Conservation (phyloP, 2,329 filamentous ascomycete species). For the Alternaria novae-zelandiae region DNA sequence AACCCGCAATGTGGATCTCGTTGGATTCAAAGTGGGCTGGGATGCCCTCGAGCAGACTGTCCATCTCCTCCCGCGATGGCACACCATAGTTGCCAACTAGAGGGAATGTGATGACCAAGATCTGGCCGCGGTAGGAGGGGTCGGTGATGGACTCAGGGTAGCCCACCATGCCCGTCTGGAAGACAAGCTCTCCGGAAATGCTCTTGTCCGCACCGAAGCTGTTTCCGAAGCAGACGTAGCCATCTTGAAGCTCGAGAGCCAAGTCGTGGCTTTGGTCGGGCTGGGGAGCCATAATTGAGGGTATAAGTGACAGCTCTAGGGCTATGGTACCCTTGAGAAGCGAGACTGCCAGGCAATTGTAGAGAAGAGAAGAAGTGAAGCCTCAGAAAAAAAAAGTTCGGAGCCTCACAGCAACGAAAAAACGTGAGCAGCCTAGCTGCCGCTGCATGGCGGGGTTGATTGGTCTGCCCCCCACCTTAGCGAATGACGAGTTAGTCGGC, state of each 20-base stretch:
- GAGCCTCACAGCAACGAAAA: conserved; percentile 8
- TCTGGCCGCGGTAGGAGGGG: conserved; percentile 88
- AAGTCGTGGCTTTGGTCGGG: conserved; percentile 63
- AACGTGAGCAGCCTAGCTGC: conserved; percentile 12
- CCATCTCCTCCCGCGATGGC: conserved; percentile 82
- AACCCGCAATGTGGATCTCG: conserved; percentile 90
- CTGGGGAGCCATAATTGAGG: conserved; percentile 39
- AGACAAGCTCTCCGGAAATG: conserved; percentile 95
- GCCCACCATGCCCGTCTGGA: conserved; percentile 99
- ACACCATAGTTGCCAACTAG: conserved; percentile 98
- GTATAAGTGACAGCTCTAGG: conserved; percentile 42
- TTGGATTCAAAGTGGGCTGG: conserved; percentile 92
- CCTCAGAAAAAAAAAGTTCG: conserved; percentile 23
- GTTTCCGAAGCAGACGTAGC: conserved; percentile 88
- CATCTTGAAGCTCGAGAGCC: conserved; percentile 92
- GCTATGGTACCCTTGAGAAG: conserved; percentile 39
- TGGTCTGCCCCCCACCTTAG: conserved; percentile 13
- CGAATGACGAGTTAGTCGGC: conserved; percentile 10
- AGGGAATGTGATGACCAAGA: conserved; percentile 95
- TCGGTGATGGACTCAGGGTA: conserved; percentile 94
- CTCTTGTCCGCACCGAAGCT: conserved; percentile 97
- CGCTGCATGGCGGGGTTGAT: conserved; percentile 19
- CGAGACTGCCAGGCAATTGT: conserved; percentile 43
- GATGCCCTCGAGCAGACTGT: conserved; percentile 82
- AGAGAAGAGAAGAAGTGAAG: conserved; percentile 26